phyloP scores from a whole-genome alignment of 345 rosid genomes.

The Brassica incana region DNA sequence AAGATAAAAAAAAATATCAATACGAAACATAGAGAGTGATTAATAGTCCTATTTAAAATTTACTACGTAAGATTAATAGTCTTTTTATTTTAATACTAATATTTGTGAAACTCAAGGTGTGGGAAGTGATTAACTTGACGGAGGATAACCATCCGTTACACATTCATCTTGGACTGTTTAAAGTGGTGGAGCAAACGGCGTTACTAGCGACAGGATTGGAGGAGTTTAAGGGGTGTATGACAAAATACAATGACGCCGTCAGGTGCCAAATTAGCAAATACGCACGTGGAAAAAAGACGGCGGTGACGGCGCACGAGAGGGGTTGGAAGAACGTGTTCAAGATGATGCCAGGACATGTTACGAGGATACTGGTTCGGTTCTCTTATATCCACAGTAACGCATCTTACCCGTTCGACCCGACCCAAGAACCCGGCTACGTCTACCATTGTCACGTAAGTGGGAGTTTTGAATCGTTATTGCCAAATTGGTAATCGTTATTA shows the following conservation, averaged over 20 bases:
- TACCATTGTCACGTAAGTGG: slow-evolving; percentile 93
- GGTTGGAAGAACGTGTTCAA: slow-evolving; percentile 99
- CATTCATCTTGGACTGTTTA: slow-evolving; percentile 74
- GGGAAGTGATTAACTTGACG: slow-evolving; percentile 91
- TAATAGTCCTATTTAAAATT: not conserved
- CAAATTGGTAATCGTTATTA: not conserved
- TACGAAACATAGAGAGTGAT: not conserved
- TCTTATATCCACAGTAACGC: slow-evolving; percentile 63
- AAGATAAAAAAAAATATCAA: not conserved
- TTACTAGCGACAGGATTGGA: slow-evolving; percentile 40
- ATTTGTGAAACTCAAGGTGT: slow-evolving; percentile 45
- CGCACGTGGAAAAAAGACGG: slow-evolving; percentile 56
- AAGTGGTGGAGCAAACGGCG: slow-evolving; percentile 66
- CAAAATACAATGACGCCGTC: slow-evolving; percentile 56
- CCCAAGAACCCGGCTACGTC: slow-evolving; percentile 79
- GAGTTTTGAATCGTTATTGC: not conserved
- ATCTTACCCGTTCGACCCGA: slow-evolving; percentile 72
- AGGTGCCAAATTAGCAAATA: slow-evolving; percentile 54
- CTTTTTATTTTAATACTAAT: slow-evolving; percentile 15
- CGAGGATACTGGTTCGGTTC: slow-evolving; percentile 64
- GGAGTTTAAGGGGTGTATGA: slow-evolving; percentile 72
- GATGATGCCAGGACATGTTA: slow-evolving; percentile 67
- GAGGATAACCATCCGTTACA: slow-evolving; percentile 90
- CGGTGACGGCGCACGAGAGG: slow-evolving; percentile 61
- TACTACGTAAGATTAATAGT: not conserved